Evolutionary conservation across 176 grass and related monocot species (phyloP).

Genomic region (Musa schizocarpa): DNA sequence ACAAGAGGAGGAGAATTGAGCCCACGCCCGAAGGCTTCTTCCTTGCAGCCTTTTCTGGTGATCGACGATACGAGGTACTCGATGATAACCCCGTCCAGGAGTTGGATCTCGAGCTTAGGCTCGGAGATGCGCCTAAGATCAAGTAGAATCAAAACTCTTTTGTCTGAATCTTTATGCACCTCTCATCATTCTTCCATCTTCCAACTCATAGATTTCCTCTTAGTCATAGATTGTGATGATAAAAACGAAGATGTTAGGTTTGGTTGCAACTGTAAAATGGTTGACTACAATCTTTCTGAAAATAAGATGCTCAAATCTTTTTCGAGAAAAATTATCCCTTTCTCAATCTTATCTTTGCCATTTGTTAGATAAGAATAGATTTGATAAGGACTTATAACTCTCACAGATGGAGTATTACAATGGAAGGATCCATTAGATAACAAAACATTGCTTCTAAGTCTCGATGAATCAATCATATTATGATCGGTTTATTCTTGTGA

Average conservation of each 20-base stretch:
- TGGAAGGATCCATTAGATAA: no score
- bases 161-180: constrained; percentile 1
- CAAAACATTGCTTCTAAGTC: neutral
- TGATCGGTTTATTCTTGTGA: constrained; percentile 21
- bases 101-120: constrained; percentile 24
- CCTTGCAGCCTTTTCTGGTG: neutral
- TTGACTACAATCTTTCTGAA: no score
- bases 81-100: neutral
- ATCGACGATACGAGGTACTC: neutral
- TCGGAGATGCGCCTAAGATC: constrained; percentile 9
- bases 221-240: no score
- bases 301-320: no score
- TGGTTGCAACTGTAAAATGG: no score
- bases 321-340: no score
- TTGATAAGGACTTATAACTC: no score
- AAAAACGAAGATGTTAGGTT: no score
- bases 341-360: no score
- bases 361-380: no score
- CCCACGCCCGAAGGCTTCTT: neutral
- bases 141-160: neutral
- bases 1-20: constrained; percentile 6
- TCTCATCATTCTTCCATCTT: neutral
- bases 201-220: no score
- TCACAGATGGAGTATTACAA: no score
- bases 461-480: neutral